phyloP scores from a whole-genome alignment of 192 early-diverging fungal species.

The Backusella sp. region DNA sequence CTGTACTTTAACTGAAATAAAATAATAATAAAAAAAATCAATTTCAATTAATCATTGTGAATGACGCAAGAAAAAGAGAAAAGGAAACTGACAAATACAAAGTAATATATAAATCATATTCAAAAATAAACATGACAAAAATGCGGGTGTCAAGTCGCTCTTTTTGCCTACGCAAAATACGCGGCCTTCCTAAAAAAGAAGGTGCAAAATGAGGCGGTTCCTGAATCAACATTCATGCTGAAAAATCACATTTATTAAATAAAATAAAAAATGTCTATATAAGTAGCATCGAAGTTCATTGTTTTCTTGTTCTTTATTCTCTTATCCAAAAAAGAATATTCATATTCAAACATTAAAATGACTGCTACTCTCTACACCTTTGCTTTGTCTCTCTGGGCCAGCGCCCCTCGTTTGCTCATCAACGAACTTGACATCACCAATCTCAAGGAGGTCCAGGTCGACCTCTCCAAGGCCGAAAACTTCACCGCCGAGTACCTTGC shows the following conservation, averaged over 20 bases:
- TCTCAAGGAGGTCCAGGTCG: slow-evolving; percentile 14
- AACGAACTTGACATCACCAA: slow-evolving; percentile 6
- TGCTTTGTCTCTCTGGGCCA: slow-evolving; percentile 19
- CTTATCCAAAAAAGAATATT: too few species aligned
- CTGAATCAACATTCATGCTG: not conserved
- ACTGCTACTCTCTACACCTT: slow-evolving; percentile 17
- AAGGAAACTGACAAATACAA: not conserved
- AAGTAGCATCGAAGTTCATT: not conserved
- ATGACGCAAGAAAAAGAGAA: not conserved
- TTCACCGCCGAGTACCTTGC: slow-evolving; percentile 5
- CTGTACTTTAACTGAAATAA: not conserved
- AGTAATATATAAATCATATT: not conserved
- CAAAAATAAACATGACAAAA: not conserved
- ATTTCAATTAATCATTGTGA: too few species aligned
- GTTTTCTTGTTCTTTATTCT: not conserved
- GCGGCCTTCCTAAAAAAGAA: slow-evolving; percentile 1
- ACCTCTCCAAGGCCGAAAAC: slow-evolving; percentile 21
- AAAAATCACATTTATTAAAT: not conserved
- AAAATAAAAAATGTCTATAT: not conserved
- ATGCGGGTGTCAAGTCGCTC: not conserved
- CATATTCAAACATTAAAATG: not conserved
- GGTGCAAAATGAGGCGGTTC: not conserved
- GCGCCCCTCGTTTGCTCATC: slow-evolving; percentile 18
- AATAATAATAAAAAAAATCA: too few species aligned
- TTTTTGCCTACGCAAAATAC: not conserved